Conservation (phyloP, 331 rosid species). For the Phaseolus coccineus region DNA sequence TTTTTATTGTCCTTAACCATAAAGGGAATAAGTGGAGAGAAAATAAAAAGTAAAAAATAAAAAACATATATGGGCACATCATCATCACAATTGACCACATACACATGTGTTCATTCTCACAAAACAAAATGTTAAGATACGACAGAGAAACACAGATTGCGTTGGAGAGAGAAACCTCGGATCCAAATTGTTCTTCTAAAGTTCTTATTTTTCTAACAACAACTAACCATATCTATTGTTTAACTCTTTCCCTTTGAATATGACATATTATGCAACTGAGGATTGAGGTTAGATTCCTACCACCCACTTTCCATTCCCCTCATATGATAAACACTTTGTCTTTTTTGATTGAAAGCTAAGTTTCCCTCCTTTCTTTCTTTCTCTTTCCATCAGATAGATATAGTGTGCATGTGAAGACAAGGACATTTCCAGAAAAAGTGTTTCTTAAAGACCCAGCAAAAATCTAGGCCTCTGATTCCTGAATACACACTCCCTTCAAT, state of each 20-base stretch:
- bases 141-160: constrained; percentile 40
- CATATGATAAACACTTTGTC: constrained; percentile 38
- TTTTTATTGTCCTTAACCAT: constrained; percentile 1
- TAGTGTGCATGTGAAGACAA: constrained; percentile 66
- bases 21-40: not conserved
- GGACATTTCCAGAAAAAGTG: constrained; percentile 51
- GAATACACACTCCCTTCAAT: constrained; percentile 58
- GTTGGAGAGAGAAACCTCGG: constrained; percentile 67
- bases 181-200: constrained; percentile 46
- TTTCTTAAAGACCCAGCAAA: constrained; percentile 81
- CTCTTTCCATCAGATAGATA: constrained; percentile 44
- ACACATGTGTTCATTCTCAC: constrained; percentile 7
- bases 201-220: not conserved
- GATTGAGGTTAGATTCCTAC: constrained; percentile 47
- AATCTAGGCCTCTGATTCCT: constrained; percentile 66
- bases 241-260: constrained; percentile 22
- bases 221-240: constrained; percentile 46
- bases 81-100: constrained; percentile 38
- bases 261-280: constrained; percentile 17
- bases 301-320: constrained; percentile 44
- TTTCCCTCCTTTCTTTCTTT: constrained; percentile 41
- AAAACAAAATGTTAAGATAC: constrained; percentile 34
- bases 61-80: constrained; percentile 26
- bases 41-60: not conserved
- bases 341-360: constrained; percentile 86